Conservation (phyloP, 768 basidiomycete genomes). For the Pulveroboletus ravenelii region DNA sequence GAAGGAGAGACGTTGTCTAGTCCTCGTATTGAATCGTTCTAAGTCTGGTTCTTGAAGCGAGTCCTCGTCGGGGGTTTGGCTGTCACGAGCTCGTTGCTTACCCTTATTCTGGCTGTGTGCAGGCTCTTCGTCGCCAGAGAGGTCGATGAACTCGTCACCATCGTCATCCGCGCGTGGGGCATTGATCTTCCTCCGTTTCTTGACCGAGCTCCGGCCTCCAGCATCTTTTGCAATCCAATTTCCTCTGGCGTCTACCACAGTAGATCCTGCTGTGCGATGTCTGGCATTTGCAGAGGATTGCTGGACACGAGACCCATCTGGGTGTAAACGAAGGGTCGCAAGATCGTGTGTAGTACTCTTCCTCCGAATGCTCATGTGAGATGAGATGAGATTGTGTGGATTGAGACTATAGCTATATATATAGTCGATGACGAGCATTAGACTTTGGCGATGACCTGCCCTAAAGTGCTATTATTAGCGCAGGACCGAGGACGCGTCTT, state of each 20-base stretch:
- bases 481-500: slow-evolving; percentile 14
- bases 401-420: neutral
- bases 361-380: slow-evolving; percentile 29
- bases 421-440: neutral
- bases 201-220: slow-evolving; percentile 45
- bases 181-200: slow-evolving; percentile 29
- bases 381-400: neutral
- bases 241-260: slow-evolving; percentile 44
- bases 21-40: slow-evolving; percentile 17
- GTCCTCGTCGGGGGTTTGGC: slow-evolving; percentile 6
- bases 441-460: slow-evolving; percentile 11
- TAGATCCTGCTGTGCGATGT: slow-evolving; percentile 31
- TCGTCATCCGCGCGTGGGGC: slow-evolving; percentile 18
- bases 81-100: slow-evolving; percentile 21
- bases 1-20: slow-evolving; percentile 45
- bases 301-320: slow-evolving; percentile 58
- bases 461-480: slow-evolving; percentile 8
- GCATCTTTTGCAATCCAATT: slow-evolving; percentile 70
- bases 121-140: slow-evolving; percentile 18
- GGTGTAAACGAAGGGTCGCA: slow-evolving; percentile 58
- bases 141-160: slow-evolving; percentile 23
- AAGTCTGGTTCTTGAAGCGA: slow-evolving; percentile 9
- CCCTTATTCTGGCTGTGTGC: slow-evolving; percentile 16
- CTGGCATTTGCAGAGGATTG: slow-evolving; percentile 36
- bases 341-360: slow-evolving; percentile 61